Evolutionary conservation across 2,329 filamentous ascomycete genomes (phyloP).

Genomic region (Penicillium freii): DNA sequence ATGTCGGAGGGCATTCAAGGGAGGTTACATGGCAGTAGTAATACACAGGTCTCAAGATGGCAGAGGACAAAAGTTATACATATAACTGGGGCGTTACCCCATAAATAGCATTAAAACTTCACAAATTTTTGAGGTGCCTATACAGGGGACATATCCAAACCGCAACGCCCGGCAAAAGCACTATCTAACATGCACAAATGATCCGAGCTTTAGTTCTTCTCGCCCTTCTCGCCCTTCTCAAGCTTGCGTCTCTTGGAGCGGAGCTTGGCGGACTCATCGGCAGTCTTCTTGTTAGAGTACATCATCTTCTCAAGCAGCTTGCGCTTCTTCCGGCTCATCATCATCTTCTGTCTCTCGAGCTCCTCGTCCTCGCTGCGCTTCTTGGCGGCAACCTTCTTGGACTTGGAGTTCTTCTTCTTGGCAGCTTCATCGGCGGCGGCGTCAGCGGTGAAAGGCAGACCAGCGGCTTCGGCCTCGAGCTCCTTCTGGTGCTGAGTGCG

Average conservation of each 20-base stretch:
- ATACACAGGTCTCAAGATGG: not conserved
- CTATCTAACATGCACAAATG: constrained; percentile 16
- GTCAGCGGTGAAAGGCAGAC: constrained; percentile 51
- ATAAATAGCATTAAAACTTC: constrained; percentile 13
- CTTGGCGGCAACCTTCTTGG: constrained; percentile 66
- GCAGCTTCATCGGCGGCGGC: constrained; percentile 58
- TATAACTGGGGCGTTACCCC: constrained; percentile 3
- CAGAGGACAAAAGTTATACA: not conserved
- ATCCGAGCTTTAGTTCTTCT: constrained; percentile 7
- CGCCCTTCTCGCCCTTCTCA: constrained; percentile 54
- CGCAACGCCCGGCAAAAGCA: constrained; percentile 21
- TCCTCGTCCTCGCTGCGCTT: constrained; percentile 75
- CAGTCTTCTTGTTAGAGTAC: constrained; percentile 91
- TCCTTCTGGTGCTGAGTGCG: constrained; percentile 78
- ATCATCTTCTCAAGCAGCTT: constrained; percentile 98
- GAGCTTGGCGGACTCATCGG: constrained; percentile 82
- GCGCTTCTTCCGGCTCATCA: constrained; percentile 97
- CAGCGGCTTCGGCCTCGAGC: constrained; percentile 85
- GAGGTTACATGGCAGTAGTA: too few relatives aligned
- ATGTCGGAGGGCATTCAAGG: too few relatives aligned
- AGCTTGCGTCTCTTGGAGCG: constrained; percentile 86
- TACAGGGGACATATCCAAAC: constrained; percentile 29
- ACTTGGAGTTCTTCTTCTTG: constrained; percentile 67
- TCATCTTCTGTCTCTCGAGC: constrained; percentile 89
- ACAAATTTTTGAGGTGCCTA: constrained; percentile 29